phyloP scores from a whole-genome alignment of 176 grass and related monocot species.

The Triticum aestivum region IWGSC_CS_RefSeq_v2.1 NC_057812.1:65080498-65080997 shows the following conservation, averaged over 20 bases:
- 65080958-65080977: background rate
- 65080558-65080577: background rate
- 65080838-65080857: constrained; percentile 24
- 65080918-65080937: background rate
- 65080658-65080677: constrained; percentile 24
- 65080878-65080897: background rate
- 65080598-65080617: background rate
- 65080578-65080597: background rate
- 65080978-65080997: background rate
- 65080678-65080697: constrained; percentile 34
- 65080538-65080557: background rate
- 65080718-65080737: constrained; percentile 30
- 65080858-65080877: constrained; percentile 3
- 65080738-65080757: constrained; percentile 42
- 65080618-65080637: background rate
- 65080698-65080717: constrained; percentile 38
- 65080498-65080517: constrained; percentile 12
- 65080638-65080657: constrained; percentile 60
- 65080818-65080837: constrained; percentile 46
- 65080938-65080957: background rate
- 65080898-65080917: background rate
- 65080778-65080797: constrained; percentile 38
- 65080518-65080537: background rate
- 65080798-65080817: constrained; percentile 51
- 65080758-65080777: constrained; percentile 37